Evolutionary conservation across 495 filamentous ascomycete genomes (phyloP).

Genomic region (Geoglossum glabrum): DNA sequence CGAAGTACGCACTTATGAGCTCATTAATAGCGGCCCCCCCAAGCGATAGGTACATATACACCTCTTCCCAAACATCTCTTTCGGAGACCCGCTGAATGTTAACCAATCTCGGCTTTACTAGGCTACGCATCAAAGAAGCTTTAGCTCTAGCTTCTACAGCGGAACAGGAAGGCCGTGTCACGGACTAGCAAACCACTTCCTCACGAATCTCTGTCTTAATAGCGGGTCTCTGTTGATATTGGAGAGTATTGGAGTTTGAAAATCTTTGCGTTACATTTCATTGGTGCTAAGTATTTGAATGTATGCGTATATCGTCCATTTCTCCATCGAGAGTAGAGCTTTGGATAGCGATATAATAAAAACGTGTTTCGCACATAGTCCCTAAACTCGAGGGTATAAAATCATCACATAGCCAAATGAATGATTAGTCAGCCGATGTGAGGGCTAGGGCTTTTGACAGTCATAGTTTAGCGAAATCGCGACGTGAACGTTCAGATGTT

Average conservation of each 20-base stretch:
- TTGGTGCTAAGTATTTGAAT: not conserved
- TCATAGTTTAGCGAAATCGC: not conserved
- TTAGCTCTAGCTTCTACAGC: not conserved
- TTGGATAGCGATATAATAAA: not conserved
- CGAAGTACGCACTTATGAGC: slow-evolving; percentile 1
- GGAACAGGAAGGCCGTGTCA: not conserved
- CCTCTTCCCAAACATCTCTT: not conserved
- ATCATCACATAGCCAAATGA: not conserved
- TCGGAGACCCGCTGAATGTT: not conserved
- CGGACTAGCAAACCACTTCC: not conserved
- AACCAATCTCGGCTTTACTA: not conserved
- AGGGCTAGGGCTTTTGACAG: slow-evolving; percentile 1
- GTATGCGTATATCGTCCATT: not conserved
- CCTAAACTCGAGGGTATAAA: not conserved
- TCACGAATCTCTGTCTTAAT: not conserved
- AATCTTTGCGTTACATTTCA: not conserved
- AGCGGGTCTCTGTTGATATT: not conserved
- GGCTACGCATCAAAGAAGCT: not conserved
- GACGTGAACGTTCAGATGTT: not conserved
- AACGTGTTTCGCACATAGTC: not conserved
- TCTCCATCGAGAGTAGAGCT: not conserved
- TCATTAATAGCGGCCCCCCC: not conserved
- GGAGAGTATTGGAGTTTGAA: not conserved
- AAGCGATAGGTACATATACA: not conserved
- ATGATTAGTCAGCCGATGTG: not conserved